Base-by-base conservation (phyloP, 768 basidiomycete genomes). In the Dioszegia aurantiaca region DNA sequence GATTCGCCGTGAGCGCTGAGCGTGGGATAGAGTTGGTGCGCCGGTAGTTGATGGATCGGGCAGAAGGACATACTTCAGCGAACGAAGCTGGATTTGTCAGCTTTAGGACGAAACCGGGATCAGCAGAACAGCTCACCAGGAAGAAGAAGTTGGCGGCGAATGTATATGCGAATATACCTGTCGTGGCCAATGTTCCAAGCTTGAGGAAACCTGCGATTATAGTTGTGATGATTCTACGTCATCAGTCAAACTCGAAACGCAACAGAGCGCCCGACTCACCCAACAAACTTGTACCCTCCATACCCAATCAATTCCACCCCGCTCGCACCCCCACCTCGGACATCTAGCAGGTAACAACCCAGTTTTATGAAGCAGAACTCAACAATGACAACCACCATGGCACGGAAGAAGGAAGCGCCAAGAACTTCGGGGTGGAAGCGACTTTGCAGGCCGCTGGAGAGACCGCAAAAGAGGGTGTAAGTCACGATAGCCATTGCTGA, bases 221-320 rank as follows among this genome's bases (percentile, higher is more conserved):
- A 1, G 88, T 86, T 12, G 87, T 77, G 64, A 95, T 93, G 39
- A 97, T 89, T 1, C 92, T 93, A 60, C 10, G 14, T 10, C 44
- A 46, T 59, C 55, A 59, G 61, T 40, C 12, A 36, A 39, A n/a
- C 23, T 17, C 23, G 37, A 11, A 23, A 42, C 16, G 2, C 36
- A 36, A 8, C 27, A 31, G 17, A 37, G 23, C 6, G 39, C 28
- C 17, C 57, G 16, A 79, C 85, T 27, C 63, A 91, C 90, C 90
- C 94, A 27, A 97, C 89, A 68, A 99, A 98, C 73, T 99, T 98
- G 79, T 98, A 98, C 0, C 95, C 94, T 4, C 87, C 88, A 72
- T 97, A 98, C 0, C 93, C 89, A 28, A 95, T 78, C 46, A 98
- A 77, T 70, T 83, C 82, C 24, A 83, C 82, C 1, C 81, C 82